A percentile compares a stretch with the other conserved stretches of the same genome.
These are phyloP conservation scores for Populus tomentosa DNA, from an alignment of 441 rosid genomes.

Conservation along the genomic window DNA sequence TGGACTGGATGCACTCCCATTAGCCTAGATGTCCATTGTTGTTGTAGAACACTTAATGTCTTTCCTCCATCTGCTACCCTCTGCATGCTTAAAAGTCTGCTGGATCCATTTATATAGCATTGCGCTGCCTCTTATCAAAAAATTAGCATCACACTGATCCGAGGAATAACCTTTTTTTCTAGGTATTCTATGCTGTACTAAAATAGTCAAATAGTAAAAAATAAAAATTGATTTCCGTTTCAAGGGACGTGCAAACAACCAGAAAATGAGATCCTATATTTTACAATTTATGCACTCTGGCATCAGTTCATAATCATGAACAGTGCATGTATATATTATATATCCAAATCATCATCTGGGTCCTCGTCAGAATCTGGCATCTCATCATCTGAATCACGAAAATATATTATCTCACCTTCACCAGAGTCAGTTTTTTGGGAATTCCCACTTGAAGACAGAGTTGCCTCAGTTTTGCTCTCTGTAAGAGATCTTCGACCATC, in stretches of 20 bases:
- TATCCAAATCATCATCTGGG: conserved; percentile 95
- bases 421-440: conserved; percentile 32
- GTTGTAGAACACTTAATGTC: no score
- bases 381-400: conserved; percentile 95
- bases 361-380: conserved; percentile 96
- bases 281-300: neutral
- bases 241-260: neutral
- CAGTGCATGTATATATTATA: conserved; percentile 23
- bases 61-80: no score
- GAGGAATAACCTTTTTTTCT: no score
- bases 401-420: conserved; percentile 75
- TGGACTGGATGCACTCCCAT: no score
- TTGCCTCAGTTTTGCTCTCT: conserved; percentile 33
- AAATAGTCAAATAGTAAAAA: neutral
- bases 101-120: no score
- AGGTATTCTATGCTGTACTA: no score
- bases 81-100: no score
- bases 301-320: neutral
- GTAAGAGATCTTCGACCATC: conserved; percentile 68
- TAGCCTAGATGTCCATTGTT: no score
- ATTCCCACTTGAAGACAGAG: conserved; percentile 27
- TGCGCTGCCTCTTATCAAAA: no score
- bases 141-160: no score
- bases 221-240: neutral
- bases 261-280: neutral